Percentiles rank a stretch among this genome's conserved stretches.
Evolutionary conservation across 2,329 filamentous ascomycete species (phyloP).

Genomic region (Capronia epimyces): DNA sequence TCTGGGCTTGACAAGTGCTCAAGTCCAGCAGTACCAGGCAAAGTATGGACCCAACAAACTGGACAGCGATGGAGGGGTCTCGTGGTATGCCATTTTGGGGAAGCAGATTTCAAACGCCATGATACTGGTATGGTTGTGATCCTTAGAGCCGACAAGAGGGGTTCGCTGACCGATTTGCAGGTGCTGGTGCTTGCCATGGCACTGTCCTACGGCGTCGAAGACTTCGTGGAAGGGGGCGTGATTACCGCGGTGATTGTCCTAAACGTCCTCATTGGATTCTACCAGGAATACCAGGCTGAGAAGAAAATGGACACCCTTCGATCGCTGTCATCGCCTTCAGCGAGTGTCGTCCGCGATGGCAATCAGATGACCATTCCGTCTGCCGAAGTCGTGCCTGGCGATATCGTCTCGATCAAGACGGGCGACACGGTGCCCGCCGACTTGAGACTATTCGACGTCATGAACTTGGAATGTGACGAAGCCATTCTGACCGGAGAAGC

Average conservation of each 20-base stretch:
- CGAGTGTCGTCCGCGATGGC: constrained; percentile 53
- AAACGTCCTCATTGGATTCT: constrained; percentile 55
- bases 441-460: constrained; percentile 50
- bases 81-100: constrained; percentile 46
- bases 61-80: constrained; percentile 42
- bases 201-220: constrained; percentile 51
- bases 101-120: constrained; percentile 53
- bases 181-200: constrained; percentile 67
- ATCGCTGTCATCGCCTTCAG: constrained; percentile 52
- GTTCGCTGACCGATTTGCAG: constrained; percentile 10
- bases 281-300: constrained; percentile 56
- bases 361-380: constrained; percentile 49
- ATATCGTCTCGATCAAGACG: constrained; percentile 49
- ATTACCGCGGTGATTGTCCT: constrained; percentile 55
- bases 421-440: constrained; percentile 58
- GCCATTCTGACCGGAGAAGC: constrained; percentile 59
- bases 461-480: constrained; percentile 71
- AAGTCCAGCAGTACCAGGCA: constrained; percentile 42
- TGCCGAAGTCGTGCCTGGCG: constrained; percentile 56
- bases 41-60: constrained; percentile 50
- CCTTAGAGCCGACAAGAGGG: constrained; percentile 10
- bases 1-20: constrained; percentile 43
- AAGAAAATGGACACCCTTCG: constrained; percentile 55
- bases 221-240: constrained; percentile 56
- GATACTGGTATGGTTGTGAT: constrained; percentile 42